These are phyloP conservation scores for Fomitopsis palustris DNA, from an alignment of 1,284 basidiomycete genomes.

Conservation along the genomic window DNA sequence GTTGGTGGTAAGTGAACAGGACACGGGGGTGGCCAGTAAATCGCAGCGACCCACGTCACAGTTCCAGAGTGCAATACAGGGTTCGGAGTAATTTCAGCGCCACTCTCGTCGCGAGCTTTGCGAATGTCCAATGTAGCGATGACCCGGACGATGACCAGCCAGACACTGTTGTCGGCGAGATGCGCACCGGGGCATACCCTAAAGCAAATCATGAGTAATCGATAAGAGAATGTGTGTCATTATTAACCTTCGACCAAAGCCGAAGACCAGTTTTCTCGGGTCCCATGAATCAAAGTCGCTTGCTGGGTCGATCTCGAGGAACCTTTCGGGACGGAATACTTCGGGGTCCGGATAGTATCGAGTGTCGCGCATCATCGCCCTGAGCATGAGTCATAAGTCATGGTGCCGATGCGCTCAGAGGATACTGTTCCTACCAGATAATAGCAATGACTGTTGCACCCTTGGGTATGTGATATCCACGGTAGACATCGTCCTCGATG, in stretches of 20 bases:
- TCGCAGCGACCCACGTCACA: neutral
- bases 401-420: neutral
- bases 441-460: constrained; percentile 35
- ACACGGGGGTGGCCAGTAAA: no score
- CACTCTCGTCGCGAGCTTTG: constrained; percentile 9
- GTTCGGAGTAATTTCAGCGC: constrained; percentile 9
- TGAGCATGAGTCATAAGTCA: constrained; percentile 6
- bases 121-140: constrained; percentile 14
- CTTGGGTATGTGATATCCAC: neutral
- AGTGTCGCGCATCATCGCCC: constrained; percentile 29
- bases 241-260: constrained; percentile 35
- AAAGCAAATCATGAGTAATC: neutral
- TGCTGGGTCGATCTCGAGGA: constrained; percentile 19
- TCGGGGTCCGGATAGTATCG: constrained; percentile 23
- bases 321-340: constrained; percentile 29
- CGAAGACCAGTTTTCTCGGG: constrained; percentile 26
- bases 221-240: neutral
- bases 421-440: constrained; percentile 33
- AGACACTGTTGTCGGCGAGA: constrained; percentile 22
- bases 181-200: constrained; percentile 24
- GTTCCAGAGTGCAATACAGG: neutral
- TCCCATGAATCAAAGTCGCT: constrained; percentile 18
- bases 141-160: constrained; percentile 18
- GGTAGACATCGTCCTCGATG: neutral
- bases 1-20: no score